These are phyloP conservation scores for Paramecium tetraurelia DNA, from an alignment of 73 alveolate genomes.

Conservation along the genomic window DNA sequence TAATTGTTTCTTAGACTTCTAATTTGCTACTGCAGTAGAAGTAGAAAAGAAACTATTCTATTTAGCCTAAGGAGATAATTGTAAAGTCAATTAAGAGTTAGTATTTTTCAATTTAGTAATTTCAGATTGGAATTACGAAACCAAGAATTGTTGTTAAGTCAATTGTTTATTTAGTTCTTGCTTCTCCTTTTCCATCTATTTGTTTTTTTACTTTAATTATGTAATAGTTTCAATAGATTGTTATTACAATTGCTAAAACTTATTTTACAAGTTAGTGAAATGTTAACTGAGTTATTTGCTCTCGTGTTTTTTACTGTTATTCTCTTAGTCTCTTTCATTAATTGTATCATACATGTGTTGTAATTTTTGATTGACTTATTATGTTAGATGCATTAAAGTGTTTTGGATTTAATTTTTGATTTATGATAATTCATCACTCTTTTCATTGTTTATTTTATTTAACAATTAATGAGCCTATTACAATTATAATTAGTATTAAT, in stretches of 20 bases:
- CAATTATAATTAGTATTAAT: background rate
- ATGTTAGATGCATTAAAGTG: background rate
- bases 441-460: conserved; percentile 26
- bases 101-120: background rate
- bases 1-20: background rate
- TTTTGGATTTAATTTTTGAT: background rate
- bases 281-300: background rate
- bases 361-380: background rate
- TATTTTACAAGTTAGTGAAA: background rate
- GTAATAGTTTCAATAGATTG: background rate
- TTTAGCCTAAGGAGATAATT: conserved; percentile 7
- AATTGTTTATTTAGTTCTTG: background rate
- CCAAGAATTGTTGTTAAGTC: background rate
- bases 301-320: background rate
- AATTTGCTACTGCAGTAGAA: background rate
- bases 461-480: background rate
- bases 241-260: background rate
- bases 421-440: background rate
- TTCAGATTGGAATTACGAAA: background rate
- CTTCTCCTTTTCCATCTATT: background rate
- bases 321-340: background rate
- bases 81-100: background rate
- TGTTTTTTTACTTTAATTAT: background rate
- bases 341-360: background rate
- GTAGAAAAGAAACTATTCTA: conserved; percentile 14